Base-by-base conservation (phyloP, 805 yeast species). In the Yarrowia porcina region DNA sequence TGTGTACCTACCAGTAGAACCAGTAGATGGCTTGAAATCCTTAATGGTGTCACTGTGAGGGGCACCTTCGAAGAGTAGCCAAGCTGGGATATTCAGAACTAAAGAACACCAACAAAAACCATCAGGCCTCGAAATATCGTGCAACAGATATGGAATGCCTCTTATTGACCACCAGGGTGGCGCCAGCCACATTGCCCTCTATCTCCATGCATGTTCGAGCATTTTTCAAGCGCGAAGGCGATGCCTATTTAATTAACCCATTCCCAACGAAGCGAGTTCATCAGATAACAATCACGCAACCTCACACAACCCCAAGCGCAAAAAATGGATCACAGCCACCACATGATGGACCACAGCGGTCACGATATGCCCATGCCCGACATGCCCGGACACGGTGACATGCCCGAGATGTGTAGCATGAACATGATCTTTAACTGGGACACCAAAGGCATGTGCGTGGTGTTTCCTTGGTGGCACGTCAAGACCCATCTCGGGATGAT, bases 391-490 rank as follows among this genome's bases (percentile, higher is more conserved):
- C 64, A 54, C 44, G 45, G 45, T 12, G 65, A 63, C 35, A 64
- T 64, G 66, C 39, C 35, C 30, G 49, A 56, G n/a, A 56, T 56
- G 61, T 56, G 61, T 49, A 28, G 39, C 39, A 56, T 56, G 61
- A 56, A 72, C 71, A 89, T 88, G 94, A 68, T 87, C 8, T 87
- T 89, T 71, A 88, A 91, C 6, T 89, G 94, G 92, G 83, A 85
- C 65, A 86, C 88, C 75, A 75, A 81, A 59, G 82, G 89, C 70
- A 79, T 88, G 6, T 89, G 96, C 71, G 82, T 89, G 10, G 80
- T 89, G 10, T 87, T 87, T 72, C 74, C 77, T 63, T 86, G 92
- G 89, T 89, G 96, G 96, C 93, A 87, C 67, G 81, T 89, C 61
- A 77, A 76, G 52, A 80, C 85, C 0, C 69, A 74, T 6, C 44